Evolutionary conservation across 768 basidiomycete species (phyloP), one percentile per base, ranked within the genome.

Genomic region (Calvatia gigantea): DNA sequence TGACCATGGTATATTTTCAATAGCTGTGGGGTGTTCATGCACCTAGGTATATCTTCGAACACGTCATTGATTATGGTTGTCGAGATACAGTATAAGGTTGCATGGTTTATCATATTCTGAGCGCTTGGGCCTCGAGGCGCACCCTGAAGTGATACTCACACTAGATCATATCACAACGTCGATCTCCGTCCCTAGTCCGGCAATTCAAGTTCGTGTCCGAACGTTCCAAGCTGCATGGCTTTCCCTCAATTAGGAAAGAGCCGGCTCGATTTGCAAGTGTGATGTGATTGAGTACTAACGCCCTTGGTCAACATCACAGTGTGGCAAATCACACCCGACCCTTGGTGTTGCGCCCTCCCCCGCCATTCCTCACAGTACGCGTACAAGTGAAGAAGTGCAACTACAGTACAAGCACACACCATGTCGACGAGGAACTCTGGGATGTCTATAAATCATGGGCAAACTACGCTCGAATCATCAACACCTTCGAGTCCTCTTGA

Each of bases 401-500:
- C 1, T 32, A 31, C 12, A 9, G 28, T 14, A 28, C 45, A 31
- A 47, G 14, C 41, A 50, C 23, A 35, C 32, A 46, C 33, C 17
- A n/a, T 37, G 25, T 12, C 33, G 21, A 23, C 17, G 8, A 43
- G 17, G 29, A 52, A 14, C n/a, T 6, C 15, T 23, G 9, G 27
- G 32, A 19, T 17, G 17, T 9, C 39, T 54, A 54, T 54, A 54
- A 54, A 54, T 45, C 52, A 54, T 45, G 43, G 33, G 28, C 14
- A 23, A 35, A 15, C 4, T n/a, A 4, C 7, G 17, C 14, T 35
- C 27, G 23, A 45, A 12, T 45, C 43, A 45, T 23, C 52, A 54
- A 2, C 21, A 39, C 27, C 32, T 45, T 46, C 52, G 21, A 54
- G 44, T 7, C n/a, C 33, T 35, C 39, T 35, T 44, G 52, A 45